phyloP scores from a whole-genome alignment of 805 yeast genomes.

The Candida parachauliodes region DNA sequence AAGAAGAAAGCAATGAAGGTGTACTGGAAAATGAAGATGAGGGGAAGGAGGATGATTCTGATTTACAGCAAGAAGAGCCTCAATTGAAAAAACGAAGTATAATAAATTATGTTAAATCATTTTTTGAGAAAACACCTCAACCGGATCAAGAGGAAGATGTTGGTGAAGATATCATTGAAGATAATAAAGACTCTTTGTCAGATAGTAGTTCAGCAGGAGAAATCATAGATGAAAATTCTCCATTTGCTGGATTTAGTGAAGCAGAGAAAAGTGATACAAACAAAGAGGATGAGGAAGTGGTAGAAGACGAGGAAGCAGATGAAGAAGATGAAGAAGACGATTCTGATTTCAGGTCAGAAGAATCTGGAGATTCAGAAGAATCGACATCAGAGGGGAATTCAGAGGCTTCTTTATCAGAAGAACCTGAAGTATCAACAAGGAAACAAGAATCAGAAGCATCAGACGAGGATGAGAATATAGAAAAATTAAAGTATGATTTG shows the following conservation, averaged over 20 bases:
- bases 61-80: constrained; percentile 1
- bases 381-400: no score
- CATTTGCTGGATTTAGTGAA: constrained; percentile 12
- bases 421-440: constrained; percentile 15
- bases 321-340: constrained; percentile 17
- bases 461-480: constrained; percentile 14
- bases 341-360: constrained; percentile 6
- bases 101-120: constrained; percentile 4
- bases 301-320: constrained; percentile 15
- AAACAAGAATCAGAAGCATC: constrained; percentile 10
- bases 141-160: constrained; percentile 6
- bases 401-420: no score
- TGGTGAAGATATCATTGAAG: constrained; percentile 9
- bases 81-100: constrained; percentile 5
- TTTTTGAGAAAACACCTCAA: constrained; percentile 5
- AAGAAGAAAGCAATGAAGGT: no score
- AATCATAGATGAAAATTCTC: constrained; percentile 7
- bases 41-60: constrained; percentile 14
- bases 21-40: constrained; percentile 15
- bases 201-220: constrained; percentile 1
- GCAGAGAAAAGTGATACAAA: constrained; percentile 18
- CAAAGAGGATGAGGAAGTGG: constrained; percentile 17
- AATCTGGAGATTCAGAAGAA: constrained; percentile 13
- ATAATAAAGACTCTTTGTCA: constrained; percentile 1
- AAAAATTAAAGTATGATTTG: constrained; percentile 14